A percentile compares a stretch with the other conserved stretches of the same genome.
phyloP scores from a whole-genome alignment of 352 stramenopile genomes.

The Globisporangium megalacanthum region DNA sequence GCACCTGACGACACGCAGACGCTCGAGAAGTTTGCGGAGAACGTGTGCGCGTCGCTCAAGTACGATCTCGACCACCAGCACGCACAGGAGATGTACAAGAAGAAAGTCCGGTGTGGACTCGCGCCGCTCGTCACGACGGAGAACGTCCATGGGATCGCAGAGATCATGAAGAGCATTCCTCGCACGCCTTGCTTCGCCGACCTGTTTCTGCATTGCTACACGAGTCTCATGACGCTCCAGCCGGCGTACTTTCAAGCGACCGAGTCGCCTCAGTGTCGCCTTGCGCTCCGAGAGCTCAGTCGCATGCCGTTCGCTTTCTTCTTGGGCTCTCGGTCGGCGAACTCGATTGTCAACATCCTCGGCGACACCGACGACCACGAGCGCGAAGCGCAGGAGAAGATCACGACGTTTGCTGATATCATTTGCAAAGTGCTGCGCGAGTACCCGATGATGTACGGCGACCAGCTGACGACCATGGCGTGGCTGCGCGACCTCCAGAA shows the following conservation, averaged over 20 bases:
- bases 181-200: slow-evolving; percentile 68
- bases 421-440: slow-evolving; percentile 53
- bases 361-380: slow-evolving; percentile 33
- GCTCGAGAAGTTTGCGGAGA: slow-evolving; percentile 70
- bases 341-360: slow-evolving; percentile 52
- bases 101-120: slow-evolving; percentile 65
- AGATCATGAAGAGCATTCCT: slow-evolving; percentile 78
- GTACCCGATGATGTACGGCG: slow-evolving; percentile 62
- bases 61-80: slow-evolving; percentile 75
- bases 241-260: slow-evolving; percentile 53
- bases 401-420: slow-evolving; percentile 60
- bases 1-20: slow-evolving; percentile 57
- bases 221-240: slow-evolving; percentile 39
- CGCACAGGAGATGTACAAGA: slow-evolving; percentile 69
- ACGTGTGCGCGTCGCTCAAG: slow-evolving; percentile 75
- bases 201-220: slow-evolving; percentile 70
- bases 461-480: slow-evolving; percentile 57
- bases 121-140: slow-evolving; percentile 52
- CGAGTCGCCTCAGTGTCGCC: slow-evolving; percentile 40
- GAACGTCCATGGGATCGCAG: slow-evolving; percentile 67
- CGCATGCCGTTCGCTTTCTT: slow-evolving; percentile 73
- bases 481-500: slow-evolving; percentile 55
- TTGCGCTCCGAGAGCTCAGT: slow-evolving; percentile 40
- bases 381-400: slow-evolving; percentile 26
- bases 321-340: slow-evolving; percentile 44